Conservation (phyloP, 805 yeast species). For the Zygosaccharomyces bisporus region DNA sequence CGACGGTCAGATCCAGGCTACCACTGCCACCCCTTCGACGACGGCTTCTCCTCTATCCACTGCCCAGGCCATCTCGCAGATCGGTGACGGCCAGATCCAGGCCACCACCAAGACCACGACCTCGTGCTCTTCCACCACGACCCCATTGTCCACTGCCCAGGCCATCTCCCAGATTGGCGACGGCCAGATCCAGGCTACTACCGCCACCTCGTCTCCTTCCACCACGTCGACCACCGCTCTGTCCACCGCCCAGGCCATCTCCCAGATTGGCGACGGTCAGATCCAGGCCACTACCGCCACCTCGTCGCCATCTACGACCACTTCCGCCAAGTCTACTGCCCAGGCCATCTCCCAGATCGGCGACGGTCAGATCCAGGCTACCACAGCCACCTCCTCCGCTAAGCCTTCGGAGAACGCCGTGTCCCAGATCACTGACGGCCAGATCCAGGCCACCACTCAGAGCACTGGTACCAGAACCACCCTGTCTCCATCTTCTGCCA, state of each 20-base stretch:
- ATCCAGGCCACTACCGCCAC: slow-evolving; percentile 36
- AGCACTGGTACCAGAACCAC: slow-evolving; percentile 16
- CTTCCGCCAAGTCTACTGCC: slow-evolving; percentile 23
- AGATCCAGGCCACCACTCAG: slow-evolving; percentile 13
- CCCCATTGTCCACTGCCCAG: slow-evolving; percentile 23
- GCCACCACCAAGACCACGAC: slow-evolving; percentile 29
- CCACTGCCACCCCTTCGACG: slow-evolving; percentile 30
- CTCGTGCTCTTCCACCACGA: slow-evolving; percentile 5
- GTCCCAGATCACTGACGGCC: slow-evolving; percentile 22
- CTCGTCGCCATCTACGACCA: slow-evolving; percentile 17
- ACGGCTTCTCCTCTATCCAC: slow-evolving; percentile 30
- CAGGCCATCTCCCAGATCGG: slow-evolving; percentile 41
- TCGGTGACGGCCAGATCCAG: slow-evolving; percentile 50
- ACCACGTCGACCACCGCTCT: slow-evolving; percentile 47
- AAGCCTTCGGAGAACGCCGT: slow-evolving; percentile 5
- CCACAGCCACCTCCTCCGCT: slow-evolving; percentile 10
- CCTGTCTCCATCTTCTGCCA: slow-evolving; percentile 35
- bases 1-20: slow-evolving; percentile 54
- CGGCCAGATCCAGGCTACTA: slow-evolving; percentile 37
- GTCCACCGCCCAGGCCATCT: slow-evolving; percentile 37
- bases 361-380: slow-evolving; percentile 41
- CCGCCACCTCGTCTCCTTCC: slow-evolving; percentile 32
- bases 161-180: slow-evolving; percentile 46
- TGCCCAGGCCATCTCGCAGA: slow-evolving; percentile 37
- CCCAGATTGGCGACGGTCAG: slow-evolving; percentile 44